Evolutionary conservation across 2,329 filamentous ascomycete genomes (phyloP), one percentile per base, ranked within the genome.

Genomic region (Escovopsis sp.): DNA sequence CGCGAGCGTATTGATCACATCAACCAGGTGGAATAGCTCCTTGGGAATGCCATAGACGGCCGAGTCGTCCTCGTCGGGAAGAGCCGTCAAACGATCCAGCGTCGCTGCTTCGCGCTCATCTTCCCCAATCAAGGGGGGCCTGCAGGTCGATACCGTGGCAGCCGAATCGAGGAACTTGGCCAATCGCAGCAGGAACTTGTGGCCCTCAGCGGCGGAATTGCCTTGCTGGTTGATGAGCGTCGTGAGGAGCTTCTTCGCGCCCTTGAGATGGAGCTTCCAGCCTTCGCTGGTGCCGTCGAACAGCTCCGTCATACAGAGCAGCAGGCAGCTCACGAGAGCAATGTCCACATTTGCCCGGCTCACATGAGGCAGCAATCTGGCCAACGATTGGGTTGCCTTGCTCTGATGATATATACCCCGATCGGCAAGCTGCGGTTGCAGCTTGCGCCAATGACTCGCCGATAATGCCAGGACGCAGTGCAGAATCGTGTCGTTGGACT

Each of bases 201-300:
- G 55, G 16, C 60, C 61, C 2, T 62, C 62, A n/a, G 51, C 48
- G 35, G 53, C 37, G 15, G 27, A 52, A 20, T 60, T 54, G 13
- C 56, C 53, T 35, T 58, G 51, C 35, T 58, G 42, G 32, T 52
- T 51, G 35, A 53, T 54, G 8, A 59, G 46, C 0, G 60, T 56
- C 3, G 56, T 51, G 7, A 65, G 47, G 4, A 65, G 53, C 2
- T 58, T 51, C 43, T 63, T 61, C n/a, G 62, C 63, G 5, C 61
- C 63, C 40, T 62, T 59, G 14, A 66, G 53, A 43, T 66, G 63
- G 41, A 63, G 56, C 49, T 64, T 61, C 63, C 63, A 66, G 2
- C 59, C 57, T 30, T 58, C 52, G 13, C 61, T 64, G 2, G 61
- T 58, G 33, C 63, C 61, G 41, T 66, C 63, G 16, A 64, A 65